These are phyloP conservation scores for Pythium graminicola DNA, from an alignment of 352 stramenopile genomes.

Conservation along the genomic window DNA sequence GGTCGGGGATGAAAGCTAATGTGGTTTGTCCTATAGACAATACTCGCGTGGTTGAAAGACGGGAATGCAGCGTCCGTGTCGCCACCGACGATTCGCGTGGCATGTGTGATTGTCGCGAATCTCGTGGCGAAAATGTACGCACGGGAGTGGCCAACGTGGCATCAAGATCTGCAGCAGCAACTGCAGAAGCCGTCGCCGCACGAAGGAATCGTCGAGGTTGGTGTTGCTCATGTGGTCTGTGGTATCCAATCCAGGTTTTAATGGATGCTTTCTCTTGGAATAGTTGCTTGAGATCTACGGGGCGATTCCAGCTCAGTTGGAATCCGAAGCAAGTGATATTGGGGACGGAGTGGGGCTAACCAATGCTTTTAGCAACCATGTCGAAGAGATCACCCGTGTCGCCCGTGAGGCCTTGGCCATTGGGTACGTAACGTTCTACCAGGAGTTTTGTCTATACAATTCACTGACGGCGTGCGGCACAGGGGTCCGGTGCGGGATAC, in stretches of 20 bases:
- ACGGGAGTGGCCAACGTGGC: constrained; percentile 16
- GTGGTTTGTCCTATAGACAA: constrained; percentile 8
- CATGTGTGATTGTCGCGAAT: constrained; percentile 19
- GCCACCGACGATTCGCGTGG: constrained; percentile 13
- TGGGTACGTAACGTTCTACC: neutral
- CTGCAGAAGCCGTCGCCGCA: constrained; percentile 1
- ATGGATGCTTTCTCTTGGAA: neutral
- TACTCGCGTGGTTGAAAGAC: constrained; percentile 14
- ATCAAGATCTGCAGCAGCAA: constrained; percentile 16
- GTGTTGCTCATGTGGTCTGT: too few species aligned
- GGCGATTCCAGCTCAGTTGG: constrained; percentile 19
- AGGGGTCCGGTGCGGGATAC: constrained; percentile 17
- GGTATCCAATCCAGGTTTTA: too few species aligned
- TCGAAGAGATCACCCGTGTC: constrained; percentile 11
- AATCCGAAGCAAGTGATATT: neutral
- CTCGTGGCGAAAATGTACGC: constrained; percentile 20
- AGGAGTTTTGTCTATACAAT: neutral
- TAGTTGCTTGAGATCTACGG: constrained; percentile 23
- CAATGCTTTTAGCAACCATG: constrained; percentile 5
- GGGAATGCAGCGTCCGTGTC: neutral
- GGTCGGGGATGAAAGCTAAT: neutral
- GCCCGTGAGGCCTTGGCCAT: neutral
- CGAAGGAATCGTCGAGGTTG: neutral
- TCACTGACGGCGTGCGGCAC: neutral
- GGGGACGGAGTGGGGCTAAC: neutral